Base-by-base conservation (phyloP, 2,329 filamentous ascomycete species). In the Venturia pyrina region DNA sequence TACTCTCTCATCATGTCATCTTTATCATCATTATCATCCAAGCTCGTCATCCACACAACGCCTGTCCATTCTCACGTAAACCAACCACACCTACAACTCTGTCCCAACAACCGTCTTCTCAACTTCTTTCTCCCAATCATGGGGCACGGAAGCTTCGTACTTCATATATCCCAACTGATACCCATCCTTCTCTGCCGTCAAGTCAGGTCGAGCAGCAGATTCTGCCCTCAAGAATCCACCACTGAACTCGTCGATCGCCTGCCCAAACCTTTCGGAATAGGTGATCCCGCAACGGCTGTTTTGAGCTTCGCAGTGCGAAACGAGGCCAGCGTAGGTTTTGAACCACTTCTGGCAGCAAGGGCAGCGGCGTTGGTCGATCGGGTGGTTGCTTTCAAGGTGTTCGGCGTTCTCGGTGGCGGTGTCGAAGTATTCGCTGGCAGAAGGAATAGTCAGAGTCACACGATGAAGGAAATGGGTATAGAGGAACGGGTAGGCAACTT, bases 351-450 rank as follows among this genome's bases (percentile, higher is more conserved):
- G 46, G 66, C 66, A 67, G 21, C 17, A 24, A 7, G 66, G 66
- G 63, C 66, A 67, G 24, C 53, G 62, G 48, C 34, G 41, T 15
- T 48, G 37, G 21, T 43, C 60, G 41, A 66, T 48, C 3, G 57
- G 21, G n/a, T 66, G 64, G 37, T n/a, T 57, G n/a, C 15, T 48
- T 8, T 43, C 41, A 40, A 66, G 43, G 57, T 66, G 64, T 21
- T 34, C 40, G 17, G 32, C 17, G 7, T 50, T 48, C 8, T 64
- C 62, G 43, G 41, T 32, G 21, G 62, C n/a, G 1, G 62, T 64
- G 15, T 40, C 43, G 44, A 50, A 56, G 62, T 48, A 48, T 68
- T 68, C 7, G 70, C 62, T 6, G 73, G 71, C 0, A 71, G 75
- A 5, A 28, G 10, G 15, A 11, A 41, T 13, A 61, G 32, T 61